Percentiles rank a stretch among this genome's conserved stretches.
Conservation (phyloP, 345 rosid species). For the Bruguiera sexangula region DNA sequence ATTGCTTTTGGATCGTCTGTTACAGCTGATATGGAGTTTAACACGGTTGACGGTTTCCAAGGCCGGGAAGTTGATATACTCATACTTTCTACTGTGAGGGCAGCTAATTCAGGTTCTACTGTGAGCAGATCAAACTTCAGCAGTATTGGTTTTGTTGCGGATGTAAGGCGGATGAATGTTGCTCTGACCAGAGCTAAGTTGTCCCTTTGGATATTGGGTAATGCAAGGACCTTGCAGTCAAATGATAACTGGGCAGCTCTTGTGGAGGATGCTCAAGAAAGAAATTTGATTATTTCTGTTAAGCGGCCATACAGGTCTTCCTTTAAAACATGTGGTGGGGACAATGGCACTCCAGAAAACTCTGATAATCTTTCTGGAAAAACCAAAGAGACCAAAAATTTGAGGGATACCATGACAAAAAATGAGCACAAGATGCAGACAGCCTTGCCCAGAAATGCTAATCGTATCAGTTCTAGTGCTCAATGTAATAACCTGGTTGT, state of each 20-base stretch:
- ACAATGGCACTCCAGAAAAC: conserved; percentile 19
- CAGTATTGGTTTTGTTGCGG: conserved; percentile 89
- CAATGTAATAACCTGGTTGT: conserved; percentile 15
- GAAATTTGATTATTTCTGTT: conserved; percentile 57
- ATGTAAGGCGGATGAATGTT: conserved; percentile 93
- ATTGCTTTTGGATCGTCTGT: conserved; percentile 71
- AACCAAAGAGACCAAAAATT: conserved; percentile 26
- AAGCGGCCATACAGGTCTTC: conserved; percentile 52
- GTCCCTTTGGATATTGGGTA: conserved; percentile 93
- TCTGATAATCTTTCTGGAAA: conserved; percentile 22
- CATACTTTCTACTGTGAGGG: conserved; percentile 91
- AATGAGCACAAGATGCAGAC: conserved; percentile 26
- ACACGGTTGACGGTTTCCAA: conserved; percentile 96
- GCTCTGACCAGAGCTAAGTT: conserved; percentile 92
- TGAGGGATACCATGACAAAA: conserved; percentile 18
- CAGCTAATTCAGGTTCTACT: conserved; percentile 42
- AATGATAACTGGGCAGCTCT: conserved; percentile 83
- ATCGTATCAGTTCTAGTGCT: conserved; percentile 11
- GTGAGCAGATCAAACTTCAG: conserved; percentile 40
- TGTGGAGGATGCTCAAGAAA: conserved; percentile 75
- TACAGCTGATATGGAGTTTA: conserved; percentile 76
- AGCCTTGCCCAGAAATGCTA: conserved; percentile 21
- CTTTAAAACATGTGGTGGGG: conserved; percentile 35
- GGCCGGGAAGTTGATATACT: conserved; percentile 91
- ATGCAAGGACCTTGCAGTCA: conserved; percentile 67